Conservation (phyloP, 208 protist genomes). For the Cochliopodium minus region DNA sequence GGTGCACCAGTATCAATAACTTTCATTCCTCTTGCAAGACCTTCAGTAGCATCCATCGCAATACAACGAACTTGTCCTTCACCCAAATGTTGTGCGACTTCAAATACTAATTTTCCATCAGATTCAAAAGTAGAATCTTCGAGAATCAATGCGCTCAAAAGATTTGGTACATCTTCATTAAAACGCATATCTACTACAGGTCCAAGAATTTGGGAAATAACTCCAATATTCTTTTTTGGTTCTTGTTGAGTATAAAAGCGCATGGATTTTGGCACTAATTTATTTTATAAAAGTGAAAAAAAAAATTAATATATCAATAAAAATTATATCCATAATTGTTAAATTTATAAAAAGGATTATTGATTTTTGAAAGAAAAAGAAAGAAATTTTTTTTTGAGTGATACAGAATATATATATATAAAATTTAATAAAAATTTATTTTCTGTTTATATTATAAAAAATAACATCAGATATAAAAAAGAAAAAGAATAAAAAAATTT, state of each 20-base stretch:
- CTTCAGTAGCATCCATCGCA: conserved; percentile 92
- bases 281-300: too few relatives aligned
- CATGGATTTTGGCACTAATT: too few relatives aligned
- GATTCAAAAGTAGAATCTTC: conserved; percentile 61
- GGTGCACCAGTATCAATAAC: conserved; percentile 77
- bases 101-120: conserved; percentile 67
- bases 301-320: background rate
- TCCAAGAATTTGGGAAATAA: conserved; percentile 72
- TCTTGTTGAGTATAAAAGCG: too few relatives aligned
- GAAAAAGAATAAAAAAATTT: too few relatives aligned
- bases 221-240: background rate
- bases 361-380: too few relatives aligned
- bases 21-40: conserved; percentile 72
- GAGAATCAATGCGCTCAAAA: conserved; percentile 83
- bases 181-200: conserved; percentile 94
- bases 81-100: conserved; percentile 86
- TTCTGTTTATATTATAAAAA: too few relatives aligned
- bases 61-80: conserved; percentile 86
- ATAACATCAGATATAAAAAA: too few relatives aligned
- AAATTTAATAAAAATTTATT: too few relatives aligned
- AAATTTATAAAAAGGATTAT: too few relatives aligned
- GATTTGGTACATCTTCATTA: conserved; percentile 71
- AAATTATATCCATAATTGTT: too few relatives aligned
- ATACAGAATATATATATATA: too few relatives aligned
- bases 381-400: too few relatives aligned